Percentiles rank a stretch among this genome's conserved stretches.
phyloP scores from a whole-genome alignment of 2,329 filamentous ascomycete genomes.

The Claviceps capensis region DNA sequence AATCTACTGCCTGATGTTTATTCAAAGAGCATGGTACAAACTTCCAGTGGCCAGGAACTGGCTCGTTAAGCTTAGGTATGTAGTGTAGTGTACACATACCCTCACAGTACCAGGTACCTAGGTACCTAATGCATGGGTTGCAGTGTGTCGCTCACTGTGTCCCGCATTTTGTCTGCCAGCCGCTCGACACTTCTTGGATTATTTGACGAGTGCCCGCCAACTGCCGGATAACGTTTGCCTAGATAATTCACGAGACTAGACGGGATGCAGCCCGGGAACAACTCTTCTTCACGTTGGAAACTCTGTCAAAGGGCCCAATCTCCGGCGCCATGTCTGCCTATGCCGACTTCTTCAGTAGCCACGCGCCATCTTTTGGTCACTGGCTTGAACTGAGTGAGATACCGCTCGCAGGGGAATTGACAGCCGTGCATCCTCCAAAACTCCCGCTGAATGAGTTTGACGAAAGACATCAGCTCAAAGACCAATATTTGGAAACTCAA shows the following conservation, averaged over 20 bases:
- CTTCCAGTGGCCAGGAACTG: no score
- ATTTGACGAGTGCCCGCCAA: background rate
- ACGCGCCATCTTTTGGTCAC: background rate
- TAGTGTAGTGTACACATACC: no score
- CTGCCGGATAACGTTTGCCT: background rate
- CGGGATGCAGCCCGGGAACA: background rate
- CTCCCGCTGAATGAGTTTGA: constrained; percentile 7
- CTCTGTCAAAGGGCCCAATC: background rate
- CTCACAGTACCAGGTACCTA: no score
- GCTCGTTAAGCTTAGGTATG: no score
- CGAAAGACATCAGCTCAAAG: constrained; percentile 7
- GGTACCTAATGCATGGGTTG: background rate
- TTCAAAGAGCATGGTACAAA: no score
- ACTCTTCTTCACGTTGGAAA: background rate
- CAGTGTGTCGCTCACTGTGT: background rate
- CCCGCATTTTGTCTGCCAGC: background rate
- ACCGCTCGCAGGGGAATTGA: constrained; percentile 13
- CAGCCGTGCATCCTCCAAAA: constrained; percentile 7
- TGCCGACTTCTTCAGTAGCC: constrained; percentile 1
- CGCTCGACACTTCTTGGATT: background rate
- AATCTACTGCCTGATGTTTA: no score
- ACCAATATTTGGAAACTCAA: constrained; percentile 55
- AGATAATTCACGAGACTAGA: no score
- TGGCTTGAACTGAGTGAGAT: constrained; percentile 11
- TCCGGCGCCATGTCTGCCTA: background rate